Evolutionary conservation across 2,329 filamentous ascomycete species (phyloP), one percentile per base, ranked within the genome.

Genomic region (Hirsutella rhossiliensis): DNA sequence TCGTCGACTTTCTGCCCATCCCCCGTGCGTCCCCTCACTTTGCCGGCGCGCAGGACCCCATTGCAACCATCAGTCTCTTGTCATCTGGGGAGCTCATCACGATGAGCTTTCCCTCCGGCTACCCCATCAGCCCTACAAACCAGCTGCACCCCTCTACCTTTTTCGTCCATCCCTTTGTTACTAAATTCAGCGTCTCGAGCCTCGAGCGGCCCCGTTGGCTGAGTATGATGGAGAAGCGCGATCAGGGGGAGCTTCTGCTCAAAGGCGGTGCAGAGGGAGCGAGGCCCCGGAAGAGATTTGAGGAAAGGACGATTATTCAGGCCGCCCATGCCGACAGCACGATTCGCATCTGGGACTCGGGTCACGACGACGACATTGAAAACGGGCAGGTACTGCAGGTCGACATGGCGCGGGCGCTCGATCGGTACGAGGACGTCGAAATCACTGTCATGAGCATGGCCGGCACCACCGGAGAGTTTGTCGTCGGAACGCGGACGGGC

Each of bases 321-420:
- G 87, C 86, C 5, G 83, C 87, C 0, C 90, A 98, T 60, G 87
- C 83, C 3, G 92, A 98, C 62, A 87, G 89, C 43, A 94, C 85
- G 0, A 72, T 98, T n/a, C 75, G 89, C 29, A 69, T 97, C 7
- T 98, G 89, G 88, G 92, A 98, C 62, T 78, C 83, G 18, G 92
- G 92, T 0, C 85, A 94, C 55, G 85, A 80, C 13, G 92, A 98
- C 57, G 87, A 96, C 55, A 84, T 98, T 42, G 92, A 98, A 62
- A 97, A 97, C 55, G 73, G 78, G 12, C 71, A 72, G 4, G 73
- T 87, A 43, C 67, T 97, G 20, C 90, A 98, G 64, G 80, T 94
- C 6, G 90, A 98, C 55, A 71, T 97, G 32, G 83, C 85, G 7
- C 76, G 87, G 50, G 86, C 90, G 2, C 70, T 97, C 5, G 84